Evolutionary conservation across 352 stramenopile genomes (phyloP), one percentile per base, ranked within the genome.

Genomic region (Elongisporangium prolatum): DNA sequence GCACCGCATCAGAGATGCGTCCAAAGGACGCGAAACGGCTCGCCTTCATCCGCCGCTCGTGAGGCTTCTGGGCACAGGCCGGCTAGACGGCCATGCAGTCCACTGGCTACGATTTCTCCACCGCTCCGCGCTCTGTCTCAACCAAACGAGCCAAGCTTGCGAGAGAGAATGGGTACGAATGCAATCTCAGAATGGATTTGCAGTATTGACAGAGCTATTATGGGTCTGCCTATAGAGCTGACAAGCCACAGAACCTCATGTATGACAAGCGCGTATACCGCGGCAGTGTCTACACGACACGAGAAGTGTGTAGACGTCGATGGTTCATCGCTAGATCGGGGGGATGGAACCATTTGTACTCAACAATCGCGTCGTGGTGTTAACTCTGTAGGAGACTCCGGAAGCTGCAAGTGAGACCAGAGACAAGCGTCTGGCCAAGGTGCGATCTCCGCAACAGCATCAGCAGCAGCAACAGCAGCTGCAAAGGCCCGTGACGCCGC

Each of bases 251-350:
- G 55, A 98, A 98, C 62, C 94, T 98, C 61, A 98, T 98, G 93
- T 98, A 84, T 53, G 91, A 98, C 67, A 80, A 82, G 48, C 81
- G 94, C n/a, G 82, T 98, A 40, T 86, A 97, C 40, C 86, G 94
- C n/a, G 92, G 94, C 9, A 98, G 93, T 56, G 97, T 93, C 18
- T 98, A 97, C 68, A 84, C 93, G 28, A 75, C 74, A 25, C 71
- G 78, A 50, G 80, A 87, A 56, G 73, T 85, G 40, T 25, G 69
- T 14, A 6, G n/a, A n/a, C 52, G 55, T 47, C 24, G 24, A 34
- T 34, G 24, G 4, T 3, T 34, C 24, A 34, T 8, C 4, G 24
- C 24, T 34, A 7, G 24, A 34, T 34, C 7, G 24, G 24, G 24
- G 24, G 24, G 24, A n/a, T 34, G 24, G 24, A 34, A 13, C 0